Percentiles rank a stretch among this genome's conserved stretches.
These are phyloP conservation scores for Apiospora pterosperma DNA, from an alignment of 2,329 filamentous ascomycete genomes.

Conservation along the genomic window DNA sequence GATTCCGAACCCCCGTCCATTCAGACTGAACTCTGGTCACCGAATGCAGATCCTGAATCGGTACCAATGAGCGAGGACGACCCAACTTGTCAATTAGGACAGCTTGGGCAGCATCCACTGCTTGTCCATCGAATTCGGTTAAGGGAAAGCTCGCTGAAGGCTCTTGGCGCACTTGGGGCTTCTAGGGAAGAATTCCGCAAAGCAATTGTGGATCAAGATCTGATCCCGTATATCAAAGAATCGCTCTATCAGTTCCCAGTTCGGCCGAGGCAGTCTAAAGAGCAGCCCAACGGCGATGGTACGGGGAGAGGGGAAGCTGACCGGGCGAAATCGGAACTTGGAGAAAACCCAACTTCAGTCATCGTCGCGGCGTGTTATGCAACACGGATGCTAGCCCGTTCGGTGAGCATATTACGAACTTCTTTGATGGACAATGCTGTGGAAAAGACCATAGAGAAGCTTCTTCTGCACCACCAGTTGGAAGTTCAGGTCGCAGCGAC, in stretches of 20 bases:
- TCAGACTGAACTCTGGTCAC: slow-evolving; percentile 34
- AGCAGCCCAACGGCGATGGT: slow-evolving; percentile 34
- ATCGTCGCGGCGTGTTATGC: slow-evolving; percentile 83
- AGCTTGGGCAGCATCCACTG: slow-evolving; percentile 55
- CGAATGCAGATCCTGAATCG: slow-evolving; percentile 21
- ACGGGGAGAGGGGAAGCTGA: slow-evolving; percentile 25
- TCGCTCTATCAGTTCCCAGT: slow-evolving; percentile 62
- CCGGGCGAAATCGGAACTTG: slow-evolving; percentile 49
- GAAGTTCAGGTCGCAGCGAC: slow-evolving; percentile 86
- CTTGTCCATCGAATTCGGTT: slow-evolving; percentile 70
- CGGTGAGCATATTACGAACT: slow-evolving; percentile 79
- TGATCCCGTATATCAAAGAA: slow-evolving; percentile 77
- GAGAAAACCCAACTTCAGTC: slow-evolving; percentile 71
- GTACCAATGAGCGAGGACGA: slow-evolving; percentile 22
- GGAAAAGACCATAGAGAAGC: slow-evolving; percentile 69
- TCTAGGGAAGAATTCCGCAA: slow-evolving; percentile 84
- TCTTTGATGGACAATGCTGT: slow-evolving; percentile 83
- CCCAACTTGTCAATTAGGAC: slow-evolving; percentile 47
- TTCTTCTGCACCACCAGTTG: slow-evolving; percentile 71
- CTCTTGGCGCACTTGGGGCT: slow-evolving; percentile 76
- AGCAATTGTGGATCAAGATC: slow-evolving; percentile 75
- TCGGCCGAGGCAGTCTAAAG: slow-evolving; percentile 43
- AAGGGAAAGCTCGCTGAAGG: slow-evolving; percentile 72
- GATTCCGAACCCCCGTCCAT: slow-evolving; percentile 34
- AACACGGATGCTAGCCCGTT: slow-evolving; percentile 77